Conservation (phyloP, 257 asterid genomes). For the Ballota nigra region DNA sequence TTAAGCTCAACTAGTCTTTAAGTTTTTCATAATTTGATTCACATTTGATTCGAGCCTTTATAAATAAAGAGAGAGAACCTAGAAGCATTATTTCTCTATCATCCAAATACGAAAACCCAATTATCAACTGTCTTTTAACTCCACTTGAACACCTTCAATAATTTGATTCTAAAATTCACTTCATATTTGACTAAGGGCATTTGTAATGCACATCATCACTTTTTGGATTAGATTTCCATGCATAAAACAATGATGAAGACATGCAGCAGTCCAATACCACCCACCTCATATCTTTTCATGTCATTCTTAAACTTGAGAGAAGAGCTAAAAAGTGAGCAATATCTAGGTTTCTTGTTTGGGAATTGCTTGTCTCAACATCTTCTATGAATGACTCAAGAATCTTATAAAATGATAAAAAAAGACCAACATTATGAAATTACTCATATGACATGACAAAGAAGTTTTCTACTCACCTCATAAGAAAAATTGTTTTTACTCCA, state of each 20-base stretch:
- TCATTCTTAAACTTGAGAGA: neutral
- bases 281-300: neutral
- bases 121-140: neutral
- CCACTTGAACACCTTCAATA: neutral
- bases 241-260: neutral
- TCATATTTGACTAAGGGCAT: too few relatives aligned
- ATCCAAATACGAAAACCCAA: neutral
- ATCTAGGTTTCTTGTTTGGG: neutral
- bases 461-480: neutral
- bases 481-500: neutral
- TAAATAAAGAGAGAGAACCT: neutral
- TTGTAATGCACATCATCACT: too few relatives aligned
- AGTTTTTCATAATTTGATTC: neutral
- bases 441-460: neutral
- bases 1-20: neutral
- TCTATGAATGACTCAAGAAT: neutral
- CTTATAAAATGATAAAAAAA: neutral
- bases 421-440: neutral
- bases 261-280: neutral
- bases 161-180: neutral
- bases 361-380: neutral
- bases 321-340: neutral
- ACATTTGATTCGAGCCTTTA: neutral
- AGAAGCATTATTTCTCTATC: neutral
- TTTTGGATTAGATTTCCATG: neutral